Conservation (phyloP, 371 early-diverging fungal genomes). For the Apophysomyces ossiformis region DNA sequence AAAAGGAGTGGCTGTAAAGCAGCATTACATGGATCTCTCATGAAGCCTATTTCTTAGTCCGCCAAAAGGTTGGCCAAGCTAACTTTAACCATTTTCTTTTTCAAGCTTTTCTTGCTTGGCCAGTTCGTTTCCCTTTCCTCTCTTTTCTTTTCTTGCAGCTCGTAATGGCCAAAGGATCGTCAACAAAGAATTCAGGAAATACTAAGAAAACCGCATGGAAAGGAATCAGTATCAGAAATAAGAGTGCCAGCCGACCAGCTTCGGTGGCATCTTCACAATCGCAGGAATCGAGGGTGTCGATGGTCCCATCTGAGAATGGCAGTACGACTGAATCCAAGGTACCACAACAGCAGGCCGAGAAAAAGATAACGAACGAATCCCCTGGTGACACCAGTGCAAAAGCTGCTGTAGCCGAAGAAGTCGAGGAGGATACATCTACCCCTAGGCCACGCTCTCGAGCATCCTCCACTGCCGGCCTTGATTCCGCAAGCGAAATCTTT, state of each 20-base stretch:
- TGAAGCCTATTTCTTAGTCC: background rate
- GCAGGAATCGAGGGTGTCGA: constrained; percentile 20
- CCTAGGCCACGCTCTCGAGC: constrained; percentile 24
- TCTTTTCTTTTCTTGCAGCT: constrained; percentile 2
- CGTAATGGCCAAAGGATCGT: constrained; percentile 1
- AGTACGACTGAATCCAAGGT: constrained; percentile 6
- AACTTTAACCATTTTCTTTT: constrained; percentile 1
- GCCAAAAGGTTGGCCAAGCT: background rate
- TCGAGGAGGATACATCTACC: constrained; percentile 18
- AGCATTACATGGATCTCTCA: background rate
- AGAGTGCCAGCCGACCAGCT: constrained; percentile 19
- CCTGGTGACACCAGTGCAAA: background rate
- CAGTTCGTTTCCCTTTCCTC: background rate
- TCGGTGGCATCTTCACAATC: constrained; percentile 17
- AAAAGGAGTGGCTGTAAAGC: background rate
- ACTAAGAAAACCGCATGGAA: constrained; percentile 24
- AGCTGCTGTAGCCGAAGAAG: background rate
- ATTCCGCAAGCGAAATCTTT: constrained; percentile 30
- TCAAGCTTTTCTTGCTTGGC: background rate
- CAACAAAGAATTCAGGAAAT: constrained; percentile 1
- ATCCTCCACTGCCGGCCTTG: constrained; percentile 23
- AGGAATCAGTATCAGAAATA: constrained; percentile 20
- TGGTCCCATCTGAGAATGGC: constrained; percentile 14
- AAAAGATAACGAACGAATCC: background rate
- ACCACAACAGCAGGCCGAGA: background rate